Evolutionary conservation across 2,329 filamentous ascomycete species (phyloP).

Genomic region (Fusarium pseudonygamai): DNA sequence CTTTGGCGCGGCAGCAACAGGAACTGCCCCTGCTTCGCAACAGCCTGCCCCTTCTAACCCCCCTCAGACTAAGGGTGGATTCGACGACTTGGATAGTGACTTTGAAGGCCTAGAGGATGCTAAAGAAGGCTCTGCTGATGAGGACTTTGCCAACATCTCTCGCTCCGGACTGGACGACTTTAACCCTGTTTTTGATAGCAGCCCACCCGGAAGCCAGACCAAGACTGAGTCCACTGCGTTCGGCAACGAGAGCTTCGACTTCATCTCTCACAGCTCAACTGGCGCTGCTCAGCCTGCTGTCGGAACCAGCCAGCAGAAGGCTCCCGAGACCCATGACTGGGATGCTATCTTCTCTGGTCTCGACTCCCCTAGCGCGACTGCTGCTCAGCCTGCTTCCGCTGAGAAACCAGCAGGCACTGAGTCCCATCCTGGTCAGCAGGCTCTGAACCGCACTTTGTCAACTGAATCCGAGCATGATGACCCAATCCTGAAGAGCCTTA

Average conservation of each 20-base stretch:
- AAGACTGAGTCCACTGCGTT: slow-evolving; percentile 65
- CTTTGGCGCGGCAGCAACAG: slow-evolving; percentile 50
- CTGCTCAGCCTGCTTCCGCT: slow-evolving; percentile 34
- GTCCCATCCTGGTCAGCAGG: slow-evolving; percentile 41
- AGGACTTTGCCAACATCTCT: slow-evolving; percentile 81
- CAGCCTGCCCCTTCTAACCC: slow-evolving; percentile 48
- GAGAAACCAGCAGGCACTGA: slow-evolving; percentile 29
- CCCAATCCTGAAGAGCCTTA: slow-evolving; percentile 88
- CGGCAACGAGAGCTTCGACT: slow-evolving; percentile 67
- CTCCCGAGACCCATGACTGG: slow-evolving; percentile 79
- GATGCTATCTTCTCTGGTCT: slow-evolving; percentile 91
- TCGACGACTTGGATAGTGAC: slow-evolving; percentile 81
- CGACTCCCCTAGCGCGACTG: slow-evolving; percentile 61
- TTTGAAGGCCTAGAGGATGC: slow-evolving; percentile 87
- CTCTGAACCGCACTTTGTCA: slow-evolving; percentile 65
- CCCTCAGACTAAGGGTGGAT: slow-evolving; percentile 59
- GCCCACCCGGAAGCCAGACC: slow-evolving; percentile 62
- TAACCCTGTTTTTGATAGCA: slow-evolving; percentile 83
- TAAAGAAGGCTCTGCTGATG: slow-evolving; percentile 80
- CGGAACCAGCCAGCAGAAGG: slow-evolving; percentile 51
- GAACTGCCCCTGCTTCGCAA: slow-evolving; percentile 40
- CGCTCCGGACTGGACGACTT: slow-evolving; percentile 79
- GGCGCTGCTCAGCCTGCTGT: slow-evolving; percentile 50
- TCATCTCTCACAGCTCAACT: slow-evolving; percentile 55
- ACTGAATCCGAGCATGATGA: slow-evolving; percentile 87